A percentile compares a stretch with the other conserved stretches of the same genome.
Conservation (phyloP, 148 eudicot species). For the Chenopodium album region DNA sequence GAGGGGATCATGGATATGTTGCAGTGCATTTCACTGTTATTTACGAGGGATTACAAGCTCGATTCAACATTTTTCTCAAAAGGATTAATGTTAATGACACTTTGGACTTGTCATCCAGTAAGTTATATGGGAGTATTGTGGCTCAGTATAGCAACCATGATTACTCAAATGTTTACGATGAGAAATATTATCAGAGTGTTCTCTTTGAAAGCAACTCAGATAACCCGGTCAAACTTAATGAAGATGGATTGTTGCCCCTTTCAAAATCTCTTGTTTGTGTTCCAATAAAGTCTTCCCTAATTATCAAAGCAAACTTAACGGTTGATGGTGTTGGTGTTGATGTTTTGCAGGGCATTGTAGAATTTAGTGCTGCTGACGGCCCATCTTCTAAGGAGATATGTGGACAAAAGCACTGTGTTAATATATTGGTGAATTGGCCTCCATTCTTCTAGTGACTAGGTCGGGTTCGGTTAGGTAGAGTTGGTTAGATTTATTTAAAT, state of each 20-base stretch:
- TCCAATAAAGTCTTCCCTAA: neutral
- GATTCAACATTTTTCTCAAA: neutral
- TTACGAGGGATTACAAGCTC: neutral
- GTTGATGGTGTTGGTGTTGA: neutral
- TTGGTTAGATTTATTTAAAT: too few relatives aligned
- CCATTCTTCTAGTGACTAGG: too few relatives aligned
- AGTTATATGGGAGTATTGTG: neutral
- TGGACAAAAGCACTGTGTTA: neutral
- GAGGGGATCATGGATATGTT: neutral
- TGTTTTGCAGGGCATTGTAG: neutral
- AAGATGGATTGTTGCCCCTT: neutral
- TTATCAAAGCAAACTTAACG: neutral
- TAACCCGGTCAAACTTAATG: too few relatives aligned
- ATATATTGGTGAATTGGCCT: neutral
- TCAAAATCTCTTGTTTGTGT: neutral
- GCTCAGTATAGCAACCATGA: slow-evolving; percentile 2
- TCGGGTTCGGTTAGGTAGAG: too few relatives aligned
- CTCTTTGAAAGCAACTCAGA: neutral
- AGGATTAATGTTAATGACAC: too few relatives aligned
- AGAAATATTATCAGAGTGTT: neutral
- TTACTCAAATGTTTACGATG: neutral
- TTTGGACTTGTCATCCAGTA: neutral
- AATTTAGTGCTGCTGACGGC: neutral
- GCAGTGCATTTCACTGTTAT: neutral
- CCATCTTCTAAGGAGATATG: neutral